Evolutionary conservation across 169 alveolate genomes (phyloP).

Genomic region (Condylostoma magnum): DNA sequence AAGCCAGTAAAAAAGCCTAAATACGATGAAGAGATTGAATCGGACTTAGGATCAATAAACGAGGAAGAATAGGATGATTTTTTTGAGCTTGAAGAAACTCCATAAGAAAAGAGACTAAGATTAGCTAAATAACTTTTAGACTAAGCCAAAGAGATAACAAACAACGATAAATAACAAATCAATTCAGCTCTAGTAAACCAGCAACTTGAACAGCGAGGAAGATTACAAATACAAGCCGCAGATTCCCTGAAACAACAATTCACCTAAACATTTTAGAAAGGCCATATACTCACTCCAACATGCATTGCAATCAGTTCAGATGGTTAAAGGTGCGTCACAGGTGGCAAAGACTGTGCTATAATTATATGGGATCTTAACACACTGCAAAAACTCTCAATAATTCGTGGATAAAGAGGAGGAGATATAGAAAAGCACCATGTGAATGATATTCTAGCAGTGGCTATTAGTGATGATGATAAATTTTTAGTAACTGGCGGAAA

Average conservation of each 20-base stretch:
- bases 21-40: not conserved
- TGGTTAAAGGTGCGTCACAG: conserved; percentile 29
- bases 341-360: conserved; percentile 52
- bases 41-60: not conserved
- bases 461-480: conserved; percentile 37
- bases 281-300: conserved; percentile 54
- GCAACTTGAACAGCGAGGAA: conserved; percentile 45
- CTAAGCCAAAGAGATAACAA: not conserved
- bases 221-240: conserved; percentile 35
- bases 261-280: conserved; percentile 35
- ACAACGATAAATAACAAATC: conserved; percentile 30
- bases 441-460: conserved; percentile 42
- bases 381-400: conserved; percentile 27
- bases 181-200: conserved; percentile 25
- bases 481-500: conserved; percentile 53
- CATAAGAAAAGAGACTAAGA: conserved; percentile 31
- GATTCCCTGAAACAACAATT: conserved; percentile 22
- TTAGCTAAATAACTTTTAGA: conserved; percentile 27
- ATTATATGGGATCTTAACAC: conserved; percentile 46
- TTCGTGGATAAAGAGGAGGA: conserved; percentile 43
- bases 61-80: conserved; percentile 23
- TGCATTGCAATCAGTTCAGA: conserved; percentile 38
- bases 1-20: not conserved
- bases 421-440: conserved; percentile 38
- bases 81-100: conserved; percentile 6